Base-by-base conservation (phyloP, 2,329 filamentous ascomycete genomes). In the Aspergillus bombycis region DNA sequence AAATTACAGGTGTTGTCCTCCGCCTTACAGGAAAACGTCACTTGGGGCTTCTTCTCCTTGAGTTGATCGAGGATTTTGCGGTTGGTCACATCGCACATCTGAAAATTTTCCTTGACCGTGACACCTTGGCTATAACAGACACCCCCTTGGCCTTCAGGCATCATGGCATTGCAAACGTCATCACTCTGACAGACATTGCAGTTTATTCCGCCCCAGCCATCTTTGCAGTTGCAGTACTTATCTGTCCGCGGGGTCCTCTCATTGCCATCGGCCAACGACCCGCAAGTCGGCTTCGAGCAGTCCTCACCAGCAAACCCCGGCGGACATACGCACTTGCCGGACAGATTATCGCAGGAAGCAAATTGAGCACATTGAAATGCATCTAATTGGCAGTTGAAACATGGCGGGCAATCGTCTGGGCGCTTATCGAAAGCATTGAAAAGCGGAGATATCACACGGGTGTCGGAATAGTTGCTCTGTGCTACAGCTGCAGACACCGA, bases 51-150 rank as follows among this genome's bases (percentile, higher is more conserved):
- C 79, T 93, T 88, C 52, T 91, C 89, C 71, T 93, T 91, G 56
- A 99, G 85, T 74, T 94, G 89, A 66, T 94, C 89, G 61, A 94
- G 84, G 73, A 99, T 99, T 82, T 96, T 95, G 78, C 88, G 87
- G 81, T 99, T 99, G 61, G 94, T 98, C 68, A 99, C 95, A 78
- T 96, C 92, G 80, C 95, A 99, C 82, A 97, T 95, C 80, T 99
- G 96, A 80, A 93, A 94, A 82, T 98, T 99, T 79, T 96, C 89
- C 71, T 95, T 93, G 67, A 98, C 90, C 12, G 96, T 90, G 69
- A 96, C 88, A 53, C 94, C 94, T 70, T 94, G 90, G 73, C 92
- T 90, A 77, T 97, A 98, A 81, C 95, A 99, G 12, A 97, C 89
- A 36, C 93, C 95, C 53, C 90, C 93, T 65, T 92, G 86, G 4